Evolutionary conservation across 2,329 filamentous ascomycete genomes (phyloP).

Genomic region (Ampelomyces quisqualis): DNA sequence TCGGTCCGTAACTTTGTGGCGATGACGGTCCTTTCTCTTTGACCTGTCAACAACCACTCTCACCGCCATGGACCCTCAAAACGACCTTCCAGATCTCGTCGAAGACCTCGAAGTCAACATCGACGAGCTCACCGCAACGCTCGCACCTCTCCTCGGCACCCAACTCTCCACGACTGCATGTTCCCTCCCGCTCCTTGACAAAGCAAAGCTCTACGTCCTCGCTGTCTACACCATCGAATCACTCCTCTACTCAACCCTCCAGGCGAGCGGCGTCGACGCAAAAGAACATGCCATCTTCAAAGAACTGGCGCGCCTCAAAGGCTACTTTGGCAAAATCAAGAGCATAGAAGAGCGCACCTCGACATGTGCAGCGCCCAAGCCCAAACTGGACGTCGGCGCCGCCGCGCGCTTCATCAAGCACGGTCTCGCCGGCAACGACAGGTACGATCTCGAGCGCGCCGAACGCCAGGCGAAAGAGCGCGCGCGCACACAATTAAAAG

Average conservation of each 20-base stretch:
- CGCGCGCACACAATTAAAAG: constrained; percentile 27
- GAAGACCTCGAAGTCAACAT: constrained; percentile 76
- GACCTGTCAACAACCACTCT: no score
- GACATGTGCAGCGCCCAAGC: constrained; percentile 46
- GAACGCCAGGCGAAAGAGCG: constrained; percentile 42
- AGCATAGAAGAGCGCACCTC: constrained; percentile 56
- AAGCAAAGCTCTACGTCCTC: constrained; percentile 89
- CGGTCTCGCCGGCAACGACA: constrained; percentile 62
- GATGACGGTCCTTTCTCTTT: not conserved
- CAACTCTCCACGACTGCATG: constrained; percentile 67
- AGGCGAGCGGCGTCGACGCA: constrained; percentile 74
- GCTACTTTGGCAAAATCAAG: constrained; percentile 93
- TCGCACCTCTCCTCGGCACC: constrained; percentile 70
- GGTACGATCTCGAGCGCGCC: constrained; percentile 45
- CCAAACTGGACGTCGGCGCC: constrained; percentile 71
- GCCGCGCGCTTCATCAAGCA: constrained; percentile 80
- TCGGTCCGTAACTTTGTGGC: constrained; percentile 28
- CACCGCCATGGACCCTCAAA: constrained; percentile 53
- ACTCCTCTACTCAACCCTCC: constrained; percentile 78
- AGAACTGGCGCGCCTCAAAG: constrained; percentile 82
- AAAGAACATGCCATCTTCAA: constrained; percentile 80
- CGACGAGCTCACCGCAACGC: constrained; percentile 71
- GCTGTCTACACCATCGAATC: constrained; percentile 88
- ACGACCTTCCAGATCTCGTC: constrained; percentile 64
- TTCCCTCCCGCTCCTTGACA: constrained; percentile 87